Conservation (phyloP, 495 filamentous ascomycete species). For the Penicillium pancosmium region DNA sequence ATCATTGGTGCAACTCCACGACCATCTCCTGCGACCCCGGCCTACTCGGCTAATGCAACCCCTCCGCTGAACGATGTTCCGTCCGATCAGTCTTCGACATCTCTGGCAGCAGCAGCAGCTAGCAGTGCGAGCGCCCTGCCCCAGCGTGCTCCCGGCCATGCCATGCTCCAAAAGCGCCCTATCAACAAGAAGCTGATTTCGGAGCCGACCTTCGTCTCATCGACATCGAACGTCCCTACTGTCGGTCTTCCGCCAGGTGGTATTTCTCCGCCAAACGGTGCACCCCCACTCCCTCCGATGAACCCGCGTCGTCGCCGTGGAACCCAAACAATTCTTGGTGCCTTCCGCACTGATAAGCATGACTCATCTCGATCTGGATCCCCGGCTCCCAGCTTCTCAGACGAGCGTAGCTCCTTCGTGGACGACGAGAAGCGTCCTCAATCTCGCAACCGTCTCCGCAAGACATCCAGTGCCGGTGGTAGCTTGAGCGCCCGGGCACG, state of each 20-base stretch:
- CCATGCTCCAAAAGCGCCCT: conserved; percentile 57
- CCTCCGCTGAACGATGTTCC: conserved; percentile 51
- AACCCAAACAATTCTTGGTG: conserved; percentile 56
- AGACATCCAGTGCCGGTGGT: conserved; percentile 52
- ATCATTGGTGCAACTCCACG: conserved; percentile 54
- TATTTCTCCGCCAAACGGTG: conserved; percentile 36
- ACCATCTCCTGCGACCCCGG: conserved; percentile 53
- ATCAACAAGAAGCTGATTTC: conserved; percentile 79
- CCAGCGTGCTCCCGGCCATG: conserved; percentile 34
- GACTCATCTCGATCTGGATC: conserved; percentile 30
- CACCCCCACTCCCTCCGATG: conserved; percentile 63
- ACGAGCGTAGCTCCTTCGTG: conserved; percentile 52
- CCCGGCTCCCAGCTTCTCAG: conserved; percentile 32
- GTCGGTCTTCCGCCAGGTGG: conserved; percentile 60
- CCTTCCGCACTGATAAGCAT: conserved; percentile 46
- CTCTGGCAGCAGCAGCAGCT: conserved; percentile 16
- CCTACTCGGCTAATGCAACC: conserved; percentile 57
- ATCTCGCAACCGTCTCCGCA: conserved; percentile 55
- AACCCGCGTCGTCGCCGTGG: conserved; percentile 68
- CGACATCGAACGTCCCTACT: conserved; percentile 72
- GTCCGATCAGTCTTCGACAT: conserved; percentile 31
- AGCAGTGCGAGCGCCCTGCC: conserved; percentile 16
- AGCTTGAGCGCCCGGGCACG: conserved; percentile 43
- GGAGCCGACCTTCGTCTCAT: conserved; percentile 78
- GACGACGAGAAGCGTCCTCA: conserved; percentile 53